phyloP scores from a whole-genome alignment of 805 yeast genomes.

The Candida ficus region DNA sequence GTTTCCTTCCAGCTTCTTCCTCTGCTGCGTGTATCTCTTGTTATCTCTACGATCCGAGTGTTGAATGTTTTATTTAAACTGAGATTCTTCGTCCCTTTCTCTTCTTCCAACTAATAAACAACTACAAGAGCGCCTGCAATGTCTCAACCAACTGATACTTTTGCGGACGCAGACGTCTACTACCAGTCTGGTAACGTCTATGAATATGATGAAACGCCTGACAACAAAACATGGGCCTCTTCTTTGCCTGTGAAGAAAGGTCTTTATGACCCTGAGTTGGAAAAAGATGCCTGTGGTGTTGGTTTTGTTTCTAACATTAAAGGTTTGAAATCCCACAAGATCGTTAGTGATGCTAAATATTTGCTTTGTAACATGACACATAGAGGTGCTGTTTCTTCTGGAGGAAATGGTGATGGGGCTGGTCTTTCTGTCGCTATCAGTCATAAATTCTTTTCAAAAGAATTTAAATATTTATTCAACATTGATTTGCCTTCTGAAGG shows the following conservation, averaged over 20 bases:
- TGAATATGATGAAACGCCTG: slow-evolving; percentile 67
- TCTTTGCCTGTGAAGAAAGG: slow-evolving; percentile 84
- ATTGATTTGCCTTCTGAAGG: slow-evolving; percentile 70
- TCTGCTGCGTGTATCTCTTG: not conserved
- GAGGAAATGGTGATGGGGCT: slow-evolving; percentile 99
- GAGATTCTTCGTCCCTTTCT: too few species aligned
- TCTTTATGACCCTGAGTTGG: slow-evolving; percentile 87
- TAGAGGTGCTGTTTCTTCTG: slow-evolving; percentile 95
- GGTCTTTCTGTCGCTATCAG: slow-evolving; percentile 94
- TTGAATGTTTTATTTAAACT: too few species aligned
- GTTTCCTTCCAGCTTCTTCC: not conserved
- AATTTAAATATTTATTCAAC: slow-evolving; percentile 67
- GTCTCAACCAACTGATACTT: slow-evolving; percentile 4
- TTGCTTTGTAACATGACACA: slow-evolving; percentile 97
- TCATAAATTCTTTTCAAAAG: slow-evolving; percentile 79
- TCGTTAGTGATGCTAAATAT: slow-evolving; percentile 83
- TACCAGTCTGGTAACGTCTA: slow-evolving; percentile 15
- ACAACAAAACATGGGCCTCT: slow-evolving; percentile 88
- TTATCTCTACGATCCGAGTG: not conserved
- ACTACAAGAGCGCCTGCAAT: not conserved
- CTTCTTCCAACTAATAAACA: too few species aligned
- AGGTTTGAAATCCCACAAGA: slow-evolving; percentile 83
- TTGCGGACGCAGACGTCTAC: slow-evolving; percentile 12
- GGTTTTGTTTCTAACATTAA: slow-evolving; percentile 95
- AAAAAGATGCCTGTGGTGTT: slow-evolving; percentile 98